A percentile compares a stretch with the other conserved stretches of the same genome.
Conservation (phyloP, 495 filamentous ascomycete genomes). For the Penicillium alfredii region DNA sequence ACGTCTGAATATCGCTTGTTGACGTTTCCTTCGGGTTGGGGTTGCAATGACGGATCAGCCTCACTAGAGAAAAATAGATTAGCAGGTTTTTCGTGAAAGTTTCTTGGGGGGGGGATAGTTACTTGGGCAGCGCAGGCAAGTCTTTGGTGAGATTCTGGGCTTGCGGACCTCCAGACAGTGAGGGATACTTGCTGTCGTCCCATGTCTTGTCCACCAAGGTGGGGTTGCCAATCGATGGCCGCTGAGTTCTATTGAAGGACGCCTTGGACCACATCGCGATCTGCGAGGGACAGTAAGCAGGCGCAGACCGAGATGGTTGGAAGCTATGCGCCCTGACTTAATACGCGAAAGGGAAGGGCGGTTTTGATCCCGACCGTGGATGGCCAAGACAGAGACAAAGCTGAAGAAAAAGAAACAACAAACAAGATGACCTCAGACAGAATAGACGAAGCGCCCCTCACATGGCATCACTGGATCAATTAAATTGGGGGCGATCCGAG, state of each 20-base stretch:
- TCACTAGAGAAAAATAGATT: slow-evolving; percentile 6
- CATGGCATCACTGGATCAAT: slow-evolving; percentile 11
- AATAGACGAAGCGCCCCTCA: no score
- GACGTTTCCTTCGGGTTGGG: neutral
- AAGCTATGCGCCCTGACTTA: no score
- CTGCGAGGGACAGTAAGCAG: slow-evolving; percentile 1
- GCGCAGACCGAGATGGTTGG: slow-evolving; percentile 1
- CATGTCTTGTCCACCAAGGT: slow-evolving; percentile 38
- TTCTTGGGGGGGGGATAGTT: slow-evolving; percentile 16
- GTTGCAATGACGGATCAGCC: neutral
- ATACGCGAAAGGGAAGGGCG: no score
- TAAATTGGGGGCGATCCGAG: slow-evolving; percentile 20
- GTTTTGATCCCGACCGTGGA: no score
- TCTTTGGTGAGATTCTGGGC: no score
- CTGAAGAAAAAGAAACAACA: slow-evolving; percentile 2
- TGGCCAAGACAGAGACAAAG: neutral
- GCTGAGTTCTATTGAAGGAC: slow-evolving; percentile 36
- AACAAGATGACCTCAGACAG: neutral
- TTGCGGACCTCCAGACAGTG: no score
- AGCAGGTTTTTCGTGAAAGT: slow-evolving; percentile 5
- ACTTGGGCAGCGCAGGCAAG: slow-evolving; percentile 40
- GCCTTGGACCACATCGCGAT: slow-evolving; percentile 43
- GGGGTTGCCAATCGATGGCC: slow-evolving; percentile 40
- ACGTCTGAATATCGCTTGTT: slow-evolving; percentile 24
- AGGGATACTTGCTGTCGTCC: slow-evolving; percentile 19